Base-by-base conservation (phyloP, 129 eudicot species). In the Dittrichia graveolens region DNA sequence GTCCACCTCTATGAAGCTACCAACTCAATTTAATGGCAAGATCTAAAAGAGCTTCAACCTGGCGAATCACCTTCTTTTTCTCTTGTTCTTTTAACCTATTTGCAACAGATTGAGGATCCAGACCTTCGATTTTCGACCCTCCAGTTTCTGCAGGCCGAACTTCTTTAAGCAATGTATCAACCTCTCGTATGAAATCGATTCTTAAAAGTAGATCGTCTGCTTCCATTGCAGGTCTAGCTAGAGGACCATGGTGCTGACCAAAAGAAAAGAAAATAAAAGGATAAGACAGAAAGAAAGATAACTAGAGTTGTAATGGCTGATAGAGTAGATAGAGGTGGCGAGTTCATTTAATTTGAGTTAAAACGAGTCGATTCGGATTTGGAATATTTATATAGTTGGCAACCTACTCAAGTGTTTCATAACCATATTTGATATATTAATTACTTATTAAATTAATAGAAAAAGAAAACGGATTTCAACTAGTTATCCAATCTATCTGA, bases 31-130 rank as follows among this genome's bases (percentile, higher is more conserved):
- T 88, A 24, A 95, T 75, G 6, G 99, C 94, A 69, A 95, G 84
- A 35, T 95, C 97, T 72, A 95, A 71, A 8, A 95, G 84, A 65
- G 91, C 83, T 79, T 61, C 81, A 12, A 95, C 97, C 74, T 90
- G 96, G 46, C 82, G 80, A 41, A 95, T 88, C 49, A 87, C 80
- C 47, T 86, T 75, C 78, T 85, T 88, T 75, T 95, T 91, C 78
- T 95, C 97, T 78, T 95, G 99, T 72, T 84, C 89, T 80, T 91
- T 95, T 56, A 95, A 67, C 71, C 79, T 83, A 62, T 49, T 87
- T 58, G 97, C 99, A 39, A 95, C 97, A 7, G 97, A 81, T 62
- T 88, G 96, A 9, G 99, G 88, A 73, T 95, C 96, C 15, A 91
- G 71, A 43, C 83, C 91, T 73, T 81, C 80, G 1, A 58, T 56